Evolutionary conservation across 2,329 filamentous ascomycete genomes (phyloP).

Genomic region (Fusarium lyarnte): DNA sequence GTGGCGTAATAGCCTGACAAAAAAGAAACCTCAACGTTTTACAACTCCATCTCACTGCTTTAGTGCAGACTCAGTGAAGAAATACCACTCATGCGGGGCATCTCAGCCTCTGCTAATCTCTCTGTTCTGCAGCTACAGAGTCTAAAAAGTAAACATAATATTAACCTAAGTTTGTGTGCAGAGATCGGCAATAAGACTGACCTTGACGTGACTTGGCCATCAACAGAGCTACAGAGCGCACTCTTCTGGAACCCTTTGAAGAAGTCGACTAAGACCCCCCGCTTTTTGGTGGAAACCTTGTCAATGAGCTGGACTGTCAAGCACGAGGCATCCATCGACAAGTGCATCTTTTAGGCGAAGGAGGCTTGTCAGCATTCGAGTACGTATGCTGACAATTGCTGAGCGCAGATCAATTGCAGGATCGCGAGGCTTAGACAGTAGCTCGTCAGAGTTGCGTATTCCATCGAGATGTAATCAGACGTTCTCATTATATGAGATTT

Average conservation of each 20-base stretch:
- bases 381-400: constrained; percentile 10
- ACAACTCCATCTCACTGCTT: constrained; percentile 3
- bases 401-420: constrained; percentile 7
- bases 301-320: constrained; percentile 2
- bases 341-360: constrained; percentile 11
- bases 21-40: not conserved
- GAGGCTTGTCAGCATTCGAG: constrained; percentile 14
- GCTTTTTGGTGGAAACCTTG: constrained; percentile 27
- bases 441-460: constrained; percentile 10
- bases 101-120: not conserved
- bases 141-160: constrained; percentile 13
- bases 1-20: constrained; percentile 1
- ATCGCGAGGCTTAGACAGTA: constrained; percentile 11
- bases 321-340: constrained; percentile 21
- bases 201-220: not conserved
- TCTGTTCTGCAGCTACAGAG: constrained; percentile 5
- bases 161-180: not conserved
- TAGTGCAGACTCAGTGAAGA: not conserved
- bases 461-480: not conserved
- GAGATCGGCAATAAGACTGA: constrained; percentile 9
- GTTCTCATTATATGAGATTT: not conserved
- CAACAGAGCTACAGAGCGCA: not conserved
- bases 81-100: constrained; percentile 14
- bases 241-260: constrained; percentile 30
- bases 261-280: constrained; percentile 20